A percentile compares a stretch with the other conserved stretches of the same genome.
Conservation (phyloP, 2,329 filamentous ascomycete genomes). For the Paracorniculantispora psalliotae region DNA sequence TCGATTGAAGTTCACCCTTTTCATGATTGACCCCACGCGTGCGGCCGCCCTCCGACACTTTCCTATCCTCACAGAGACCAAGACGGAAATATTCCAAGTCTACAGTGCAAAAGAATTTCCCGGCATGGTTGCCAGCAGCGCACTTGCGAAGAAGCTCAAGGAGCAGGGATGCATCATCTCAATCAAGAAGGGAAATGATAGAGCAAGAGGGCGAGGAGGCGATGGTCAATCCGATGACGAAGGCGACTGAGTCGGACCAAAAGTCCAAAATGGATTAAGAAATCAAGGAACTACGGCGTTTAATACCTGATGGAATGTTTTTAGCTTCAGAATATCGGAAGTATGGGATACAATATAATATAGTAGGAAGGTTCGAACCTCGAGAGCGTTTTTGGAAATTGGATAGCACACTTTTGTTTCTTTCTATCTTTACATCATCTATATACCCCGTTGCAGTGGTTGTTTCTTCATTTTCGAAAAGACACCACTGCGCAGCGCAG, state of each 20-base stretch:
- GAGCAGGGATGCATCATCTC: slow-evolving; percentile 79
- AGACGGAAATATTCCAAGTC: slow-evolving; percentile 71
- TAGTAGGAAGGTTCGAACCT: neutral
- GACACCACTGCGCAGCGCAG: neutral
- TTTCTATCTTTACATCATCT: neutral
- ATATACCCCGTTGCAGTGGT: slow-evolving; percentile 7
- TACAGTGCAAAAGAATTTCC: slow-evolving; percentile 84
- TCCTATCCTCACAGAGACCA: slow-evolving; percentile 45
- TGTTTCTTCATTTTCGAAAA: neutral
- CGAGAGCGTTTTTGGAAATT: neutral
- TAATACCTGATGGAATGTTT: neutral
- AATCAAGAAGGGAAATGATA: slow-evolving; percentile 78
- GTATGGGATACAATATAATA: neutral
- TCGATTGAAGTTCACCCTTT: slow-evolving; percentile 66
- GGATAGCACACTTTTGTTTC: neutral
- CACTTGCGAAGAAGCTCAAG: slow-evolving; percentile 67
- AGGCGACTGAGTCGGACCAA: neutral
- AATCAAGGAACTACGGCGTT: neutral
- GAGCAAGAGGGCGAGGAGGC: neutral
- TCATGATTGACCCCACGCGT: slow-evolving; percentile 61
- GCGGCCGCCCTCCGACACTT: slow-evolving; percentile 43
- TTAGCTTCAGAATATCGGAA: neutral
- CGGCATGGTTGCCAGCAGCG: slow-evolving; percentile 74
- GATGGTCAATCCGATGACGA: slow-evolving; percentile 12
- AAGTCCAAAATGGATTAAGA: neutral